Evolutionary conservation across 345 rosid genomes (phyloP).

Genomic region (Odontarrhena argentea): DNA sequence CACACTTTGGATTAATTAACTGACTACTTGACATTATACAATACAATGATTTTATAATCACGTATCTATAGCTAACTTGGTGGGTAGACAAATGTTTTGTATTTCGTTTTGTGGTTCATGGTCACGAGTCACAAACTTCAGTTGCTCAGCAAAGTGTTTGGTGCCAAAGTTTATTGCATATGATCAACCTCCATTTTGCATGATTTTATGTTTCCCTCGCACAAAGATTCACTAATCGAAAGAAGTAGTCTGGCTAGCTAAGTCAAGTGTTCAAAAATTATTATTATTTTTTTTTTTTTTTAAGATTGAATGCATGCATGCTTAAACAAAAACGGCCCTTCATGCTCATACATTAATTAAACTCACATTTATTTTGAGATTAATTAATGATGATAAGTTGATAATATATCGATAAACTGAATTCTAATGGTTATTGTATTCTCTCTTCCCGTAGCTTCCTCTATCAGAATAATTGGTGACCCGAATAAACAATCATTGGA

Average conservation of each 20-base stretch:
- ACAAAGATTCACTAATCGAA: neutral
- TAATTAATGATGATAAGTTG: neutral
- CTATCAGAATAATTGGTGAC: constrained; percentile 10
- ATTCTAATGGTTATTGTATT: neutral
- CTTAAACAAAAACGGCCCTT: too few species aligned
- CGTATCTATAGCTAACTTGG: neutral
- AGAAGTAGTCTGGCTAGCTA: neutral
- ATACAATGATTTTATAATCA: neutral
- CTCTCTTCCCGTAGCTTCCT: neutral
- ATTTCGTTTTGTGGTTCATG: too few species aligned
- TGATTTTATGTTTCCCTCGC: neutral
- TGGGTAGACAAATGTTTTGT: neutral
- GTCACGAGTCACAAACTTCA: neutral
- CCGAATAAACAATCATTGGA: neutral
- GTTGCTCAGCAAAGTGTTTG: neutral
- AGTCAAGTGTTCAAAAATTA: neutral
- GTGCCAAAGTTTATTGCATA: neutral
- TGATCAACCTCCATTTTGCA: constrained; percentile 8
- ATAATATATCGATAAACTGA: neutral
- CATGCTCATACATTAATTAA: neutral
- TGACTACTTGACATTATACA: neutral
- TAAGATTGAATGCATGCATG: too few species aligned
- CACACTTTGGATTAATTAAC: neutral
- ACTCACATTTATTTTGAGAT: neutral
- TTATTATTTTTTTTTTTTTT: neutral